These are phyloP conservation scores for Gloeostereum incarnatum DNA, from an alignment of 768 basidiomycete species.

Conservation along the genomic window DNA sequence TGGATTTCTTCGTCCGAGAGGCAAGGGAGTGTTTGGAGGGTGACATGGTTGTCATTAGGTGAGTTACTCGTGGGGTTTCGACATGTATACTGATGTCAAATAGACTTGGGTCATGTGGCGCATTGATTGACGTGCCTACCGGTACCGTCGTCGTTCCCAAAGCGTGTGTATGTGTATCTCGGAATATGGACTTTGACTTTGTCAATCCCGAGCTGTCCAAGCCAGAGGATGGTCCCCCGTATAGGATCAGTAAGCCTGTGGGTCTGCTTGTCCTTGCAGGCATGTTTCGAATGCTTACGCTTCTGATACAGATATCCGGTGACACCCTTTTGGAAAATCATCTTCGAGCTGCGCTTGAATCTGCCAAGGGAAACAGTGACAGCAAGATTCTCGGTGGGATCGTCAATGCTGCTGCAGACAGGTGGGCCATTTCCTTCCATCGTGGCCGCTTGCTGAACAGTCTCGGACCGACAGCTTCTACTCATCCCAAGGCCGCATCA, in stretches of 20 bases:
- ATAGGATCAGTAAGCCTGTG: conserved; percentile 62
- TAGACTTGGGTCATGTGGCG: conserved; percentile 80
- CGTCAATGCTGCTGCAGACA: conserved; percentile 78
- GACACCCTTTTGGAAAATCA: too few relatives aligned
- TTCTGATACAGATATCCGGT: not conserved
- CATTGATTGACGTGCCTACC: conserved; percentile 58
- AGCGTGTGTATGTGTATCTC: conserved; percentile 54
- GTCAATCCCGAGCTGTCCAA: conserved; percentile 26
- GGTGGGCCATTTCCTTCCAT: conserved; percentile 28
- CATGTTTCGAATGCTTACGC: too few relatives aligned
- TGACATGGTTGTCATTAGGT: conserved; percentile 45
- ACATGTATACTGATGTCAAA: not conserved
- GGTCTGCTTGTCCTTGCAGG: too few relatives aligned
- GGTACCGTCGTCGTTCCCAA: conserved; percentile 68
- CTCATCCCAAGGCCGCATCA: conserved; percentile 78
- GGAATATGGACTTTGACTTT: conserved; percentile 78
- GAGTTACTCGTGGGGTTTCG: conserved; percentile 12
- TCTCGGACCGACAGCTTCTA: conserved; percentile 52
- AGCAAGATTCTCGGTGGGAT: conserved; percentile 30
- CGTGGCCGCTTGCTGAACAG: not conserved
- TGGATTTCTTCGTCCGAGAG: conserved; percentile 82
- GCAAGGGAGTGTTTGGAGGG: conserved; percentile 65
- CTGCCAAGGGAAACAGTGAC: conserved; percentile 24
- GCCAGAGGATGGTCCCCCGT: conserved; percentile 33
- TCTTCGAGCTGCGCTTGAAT: conserved; percentile 36